Base-by-base conservation (phyloP, 2,329 filamentous ascomycete species). In the Cladophialophora bantiana region DNA sequence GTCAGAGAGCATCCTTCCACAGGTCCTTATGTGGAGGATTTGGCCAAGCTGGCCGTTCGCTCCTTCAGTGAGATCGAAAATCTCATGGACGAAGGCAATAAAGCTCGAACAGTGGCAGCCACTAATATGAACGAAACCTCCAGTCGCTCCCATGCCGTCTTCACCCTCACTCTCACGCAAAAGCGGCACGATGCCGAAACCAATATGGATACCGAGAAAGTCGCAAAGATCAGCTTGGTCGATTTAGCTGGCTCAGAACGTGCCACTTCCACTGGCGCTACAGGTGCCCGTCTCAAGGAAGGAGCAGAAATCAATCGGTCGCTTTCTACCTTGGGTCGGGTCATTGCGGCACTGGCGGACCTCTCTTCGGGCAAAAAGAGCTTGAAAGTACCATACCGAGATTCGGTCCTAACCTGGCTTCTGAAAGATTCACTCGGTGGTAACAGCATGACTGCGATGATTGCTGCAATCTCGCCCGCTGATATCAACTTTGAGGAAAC, bases 51-150 rank as follows among this genome's bases (percentile, higher is more conserved):
- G 67, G 92, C 95, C 1, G 95, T 99, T 48, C 88, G 93, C 73
- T 94, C 93, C 67, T 98, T 99, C 77, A 85, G 90, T 62, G 96
- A 99, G 77, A 98, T 99, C 72, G 95, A 99, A 76, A 90, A 97
- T 76, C 82, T 99, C 74, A 99, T 99, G 95, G 95, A 99, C 77
- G 94, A 98, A 80, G 95, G 95, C 75, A 99, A 99, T 84, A 99
- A 99, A 81, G 95, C 95, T 38, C 87, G 95, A 83, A 99, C 95
- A 0, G 95, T 99, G 45, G 95, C 95, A 2, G 95, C 95, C 7
- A 99, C 95, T 45, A 99, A 98, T 85, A 99, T 99, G 95, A 99
- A 99, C 84, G 95, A 98, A 80, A 99, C 96, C 0, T 97, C 93
- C 67, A 97, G 93, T 86, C 90, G 95, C 83, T 98, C 94, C 77